phyloP scores from a whole-genome alignment of 176 grass and related monocot species.

The Oryza meyeriana region DNA sequence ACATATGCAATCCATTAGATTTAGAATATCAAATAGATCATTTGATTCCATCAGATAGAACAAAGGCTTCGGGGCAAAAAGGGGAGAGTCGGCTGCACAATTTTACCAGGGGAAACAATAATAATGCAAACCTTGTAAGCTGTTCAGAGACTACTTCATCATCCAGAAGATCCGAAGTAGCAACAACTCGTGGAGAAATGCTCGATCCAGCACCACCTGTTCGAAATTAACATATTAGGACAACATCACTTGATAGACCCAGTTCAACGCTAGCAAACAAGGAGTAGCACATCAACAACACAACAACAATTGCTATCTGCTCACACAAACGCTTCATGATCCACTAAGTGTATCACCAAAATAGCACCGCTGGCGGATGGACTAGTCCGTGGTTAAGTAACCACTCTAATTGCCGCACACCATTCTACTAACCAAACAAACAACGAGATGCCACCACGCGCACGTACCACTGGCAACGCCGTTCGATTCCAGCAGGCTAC shows the following conservation, averaged over 20 bases:
- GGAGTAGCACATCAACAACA: background rate
- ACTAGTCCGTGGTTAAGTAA: background rate
- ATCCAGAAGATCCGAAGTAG: conserved; percentile 55
- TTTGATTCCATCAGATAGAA: background rate
- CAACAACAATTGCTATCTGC: background rate
- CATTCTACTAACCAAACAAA: background rate
- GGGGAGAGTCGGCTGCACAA: background rate
- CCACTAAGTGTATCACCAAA: background rate
- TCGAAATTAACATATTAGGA: background rate
- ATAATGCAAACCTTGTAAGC: conserved; percentile 66
- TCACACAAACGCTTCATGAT: background rate
- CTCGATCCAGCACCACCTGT: conserved; percentile 6
- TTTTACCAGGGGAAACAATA: background rate
- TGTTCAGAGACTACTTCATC: conserved; percentile 96
- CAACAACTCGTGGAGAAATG: background rate
- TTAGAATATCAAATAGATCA: background rate
- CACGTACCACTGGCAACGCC: background rate
- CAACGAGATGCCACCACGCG: background rate
- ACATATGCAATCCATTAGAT: background rate
- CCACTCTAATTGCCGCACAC: background rate
- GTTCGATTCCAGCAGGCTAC: conserved; percentile 35
- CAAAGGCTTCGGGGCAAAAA: background rate
- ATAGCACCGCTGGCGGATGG: background rate
- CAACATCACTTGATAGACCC: background rate
- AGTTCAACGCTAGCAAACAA: background rate